phyloP scores from a whole-genome alignment of 78 protist species.

The Ministeria vibrans region DNA sequence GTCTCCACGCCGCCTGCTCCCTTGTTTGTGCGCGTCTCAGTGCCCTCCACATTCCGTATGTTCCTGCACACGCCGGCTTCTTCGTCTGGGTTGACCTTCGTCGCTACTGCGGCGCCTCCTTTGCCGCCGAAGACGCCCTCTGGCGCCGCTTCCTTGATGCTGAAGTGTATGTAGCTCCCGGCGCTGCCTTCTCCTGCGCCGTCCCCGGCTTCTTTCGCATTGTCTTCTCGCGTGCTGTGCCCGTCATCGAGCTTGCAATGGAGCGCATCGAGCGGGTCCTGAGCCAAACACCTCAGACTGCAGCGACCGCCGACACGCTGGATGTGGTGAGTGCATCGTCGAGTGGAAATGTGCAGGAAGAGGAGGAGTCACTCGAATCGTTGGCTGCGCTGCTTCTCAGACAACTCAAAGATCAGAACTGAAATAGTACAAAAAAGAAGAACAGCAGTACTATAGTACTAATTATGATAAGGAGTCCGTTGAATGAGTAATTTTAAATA shows the following conservation, averaged over 20 bases:
- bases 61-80: not conserved
- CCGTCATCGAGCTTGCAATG: not conserved
- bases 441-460: too few species aligned
- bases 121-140: not conserved
- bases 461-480: too few species aligned
- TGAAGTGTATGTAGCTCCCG: not conserved
- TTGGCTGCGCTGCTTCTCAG: too few species aligned
- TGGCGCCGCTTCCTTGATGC: not conserved
- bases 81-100: slow-evolving; percentile 3
- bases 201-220: not conserved
- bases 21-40: not conserved
- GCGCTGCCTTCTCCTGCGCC: not conserved
- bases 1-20: not conserved
- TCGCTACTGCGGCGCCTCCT: not conserved
- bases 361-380: too few species aligned
- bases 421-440: too few species aligned
- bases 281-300: too few species aligned
- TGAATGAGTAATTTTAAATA: too few species aligned
- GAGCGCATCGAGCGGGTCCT: not conserved
- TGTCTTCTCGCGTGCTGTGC: not conserved
- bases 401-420: too few species aligned
- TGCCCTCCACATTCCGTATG: not conserved
- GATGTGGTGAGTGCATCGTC: too few species aligned
- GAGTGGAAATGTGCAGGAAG: too few species aligned
- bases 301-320: too few species aligned